Conservation (phyloP, 176 grass and related monocot species). For the Avena atlantica region DNA sequence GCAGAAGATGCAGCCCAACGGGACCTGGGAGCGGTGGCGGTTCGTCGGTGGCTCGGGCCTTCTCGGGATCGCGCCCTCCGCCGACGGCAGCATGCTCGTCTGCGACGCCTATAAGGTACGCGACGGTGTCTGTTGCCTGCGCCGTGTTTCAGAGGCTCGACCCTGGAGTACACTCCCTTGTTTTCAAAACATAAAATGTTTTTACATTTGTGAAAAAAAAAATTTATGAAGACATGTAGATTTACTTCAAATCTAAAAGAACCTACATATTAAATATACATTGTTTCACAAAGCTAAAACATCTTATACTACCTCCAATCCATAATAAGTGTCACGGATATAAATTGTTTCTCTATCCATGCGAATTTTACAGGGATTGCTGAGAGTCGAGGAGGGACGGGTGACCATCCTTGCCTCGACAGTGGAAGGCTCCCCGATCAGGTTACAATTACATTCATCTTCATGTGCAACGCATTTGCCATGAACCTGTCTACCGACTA, state of each 20-base stretch:
- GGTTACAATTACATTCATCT: conserved; percentile 48
- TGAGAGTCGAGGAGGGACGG: conserved; percentile 57
- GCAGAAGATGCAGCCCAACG: conserved; percentile 61
- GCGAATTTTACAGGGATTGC: conserved; percentile 49
- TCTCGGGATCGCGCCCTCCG: conserved; percentile 54
- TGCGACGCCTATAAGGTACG: conserved; percentile 67
- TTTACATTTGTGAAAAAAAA: no score
- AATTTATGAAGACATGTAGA: no score
- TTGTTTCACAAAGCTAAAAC: no score
- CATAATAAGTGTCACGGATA: no score
- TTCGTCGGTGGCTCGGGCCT: conserved; percentile 50
- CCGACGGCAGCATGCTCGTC: conserved; percentile 58
- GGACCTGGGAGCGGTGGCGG: conserved; percentile 70
- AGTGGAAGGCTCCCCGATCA: conserved; percentile 57
- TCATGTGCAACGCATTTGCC: background rate
- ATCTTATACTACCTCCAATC: no score
- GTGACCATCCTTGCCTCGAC: conserved; percentile 61
- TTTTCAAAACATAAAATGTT: no score
- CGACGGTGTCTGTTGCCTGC: no score
- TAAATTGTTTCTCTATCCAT: background rate
- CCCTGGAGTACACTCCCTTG: no score
- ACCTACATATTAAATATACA: no score
- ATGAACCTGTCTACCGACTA: background rate
- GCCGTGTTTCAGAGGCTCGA: no score
- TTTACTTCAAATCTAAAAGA: no score